These are phyloP conservation scores for Nematocida parisii DNA, from an alignment of 371 early-diverging fungal species.

Conservation along the genomic window DNA sequence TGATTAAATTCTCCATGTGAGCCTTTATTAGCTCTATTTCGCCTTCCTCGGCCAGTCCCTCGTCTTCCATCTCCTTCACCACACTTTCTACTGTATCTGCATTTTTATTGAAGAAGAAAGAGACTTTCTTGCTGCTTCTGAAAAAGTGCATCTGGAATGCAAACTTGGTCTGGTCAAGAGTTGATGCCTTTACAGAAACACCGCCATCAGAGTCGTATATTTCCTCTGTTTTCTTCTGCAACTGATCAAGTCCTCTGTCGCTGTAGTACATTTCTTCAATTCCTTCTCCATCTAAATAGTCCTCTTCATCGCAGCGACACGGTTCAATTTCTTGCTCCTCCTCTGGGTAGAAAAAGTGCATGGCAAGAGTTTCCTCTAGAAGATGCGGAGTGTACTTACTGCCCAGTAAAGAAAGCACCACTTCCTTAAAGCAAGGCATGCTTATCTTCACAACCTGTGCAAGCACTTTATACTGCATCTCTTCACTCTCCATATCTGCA, in stretches of 20 bases:
- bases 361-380: constrained; percentile 76
- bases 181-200: constrained; percentile 46
- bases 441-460: constrained; percentile 74
- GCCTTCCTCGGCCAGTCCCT: constrained; percentile 61
- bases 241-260: not conserved
- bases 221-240: constrained; percentile 37
- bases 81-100: constrained; percentile 83
- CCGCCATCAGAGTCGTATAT: constrained; percentile 45
- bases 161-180: constrained; percentile 32
- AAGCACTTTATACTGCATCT: constrained; percentile 78
- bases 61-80: constrained; percentile 76
- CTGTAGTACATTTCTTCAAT: constrained; percentile 23
- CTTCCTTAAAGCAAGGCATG: constrained; percentile 74
- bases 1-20: constrained; percentile 55
- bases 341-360: constrained; percentile 76
- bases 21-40: constrained; percentile 59
- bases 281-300: not conserved
- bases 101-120: constrained; percentile 79
- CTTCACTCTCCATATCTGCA: constrained; percentile 78
- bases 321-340: constrained; percentile 70
- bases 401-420: constrained; percentile 76
- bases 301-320: constrained; percentile 25
- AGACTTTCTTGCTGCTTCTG: constrained; percentile 35
- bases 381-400: constrained; percentile 75
- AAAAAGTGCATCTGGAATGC: constrained; percentile 60